Base-by-base conservation (phyloP, 2,329 filamentous ascomycete species). In the Ceratocystis cacaofunesta region DNA sequence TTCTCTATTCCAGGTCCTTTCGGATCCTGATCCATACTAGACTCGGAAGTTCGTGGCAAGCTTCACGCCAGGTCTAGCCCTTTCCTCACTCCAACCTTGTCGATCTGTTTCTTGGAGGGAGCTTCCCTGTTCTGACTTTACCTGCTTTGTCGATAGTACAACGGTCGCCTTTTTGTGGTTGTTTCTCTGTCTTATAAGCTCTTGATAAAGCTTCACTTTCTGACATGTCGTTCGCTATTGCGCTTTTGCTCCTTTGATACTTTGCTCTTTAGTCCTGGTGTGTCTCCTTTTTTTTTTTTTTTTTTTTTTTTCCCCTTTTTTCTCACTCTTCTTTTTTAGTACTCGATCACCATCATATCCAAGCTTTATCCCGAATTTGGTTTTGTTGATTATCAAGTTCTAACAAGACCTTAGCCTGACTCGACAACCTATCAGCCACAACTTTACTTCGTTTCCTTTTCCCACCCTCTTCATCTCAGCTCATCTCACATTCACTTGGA, bases 41-140 rank as follows among this genome's bases (percentile, higher is more conserved):
- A 36, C 55, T 58, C 55, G 55, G 55, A 58, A 32, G 55, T 36
- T 58, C 55, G 55, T 58, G 55, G 55, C 22, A 58, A 58, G 55
- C 55, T 58, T 58, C 55, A 58, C 25, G 30, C 55, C 25, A 58
- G 55, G 28, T 58, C 55, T 58, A 58, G 55, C 55, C 55, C n/a
- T 58, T 58, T 58, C 28, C 28, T 36, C 55, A 10, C 8, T 17
- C 22, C 17, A 58, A 19, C 55, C 17, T 58, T 32, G 55, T 36
- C 30, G 12, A 58, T 58, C 55, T 30, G 17, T n/a, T 58, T 58
- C 12, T 17, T 58, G 5, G 30, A 19, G 55, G 55, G 55, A n/a
- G 7, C 28, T 58, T 58, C 55, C 55, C 55, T 58, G 55, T 22
- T n/a, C 55, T 19, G 2, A 1, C 3, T 52, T 25, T 19, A 15